Evolutionary conservation across 1,284 basidiomycete genomes (phyloP).

Genomic region (Singerocomus inundabilis): DNA sequence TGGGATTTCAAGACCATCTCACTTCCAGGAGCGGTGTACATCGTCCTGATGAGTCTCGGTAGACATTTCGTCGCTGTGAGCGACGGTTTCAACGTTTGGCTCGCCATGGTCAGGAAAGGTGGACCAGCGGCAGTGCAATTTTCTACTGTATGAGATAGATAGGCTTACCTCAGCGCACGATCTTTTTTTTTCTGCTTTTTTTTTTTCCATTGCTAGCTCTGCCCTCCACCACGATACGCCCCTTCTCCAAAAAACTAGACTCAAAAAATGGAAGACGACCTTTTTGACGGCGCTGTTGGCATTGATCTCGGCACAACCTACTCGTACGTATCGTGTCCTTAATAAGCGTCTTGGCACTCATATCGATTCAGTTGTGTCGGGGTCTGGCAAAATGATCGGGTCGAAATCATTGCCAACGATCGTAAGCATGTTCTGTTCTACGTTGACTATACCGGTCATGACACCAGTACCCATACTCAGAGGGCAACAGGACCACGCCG

Average conservation of each 20-base stretch:
- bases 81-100: constrained; percentile 43
- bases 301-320: constrained; percentile 92
- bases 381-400: constrained; percentile 98
- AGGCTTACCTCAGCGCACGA: constrained; percentile 39
- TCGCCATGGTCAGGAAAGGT: constrained; percentile 33
- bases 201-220: constrained; percentile 29
- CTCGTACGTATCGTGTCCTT: constrained; percentile 55
- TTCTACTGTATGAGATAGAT: constrained; percentile 20
- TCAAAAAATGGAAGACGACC: constrained; percentile 82
- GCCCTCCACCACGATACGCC: constrained; percentile 29
- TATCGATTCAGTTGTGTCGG: constrained; percentile 74
- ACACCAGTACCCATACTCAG: constrained; percentile 40
- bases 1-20: constrained; percentile 42
- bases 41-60: constrained; percentile 26
- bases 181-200: too few relatives aligned
- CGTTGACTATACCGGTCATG: not conserved
- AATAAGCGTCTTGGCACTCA: constrained; percentile 12
- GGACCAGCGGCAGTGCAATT: constrained; percentile 49
- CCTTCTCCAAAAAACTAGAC: constrained; percentile 44
- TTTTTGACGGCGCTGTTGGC: constrained; percentile 93
- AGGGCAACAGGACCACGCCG: constrained; percentile 98
- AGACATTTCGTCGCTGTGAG: constrained; percentile 36
- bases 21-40: constrained; percentile 34
- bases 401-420: constrained; percentile 98
- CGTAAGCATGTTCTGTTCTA: constrained; percentile 52